Percentiles rank a stretch among this genome's conserved stretches.
phyloP scores from a whole-genome alignment of 257 asterid species.

The Nemophila menziesii region DNA sequence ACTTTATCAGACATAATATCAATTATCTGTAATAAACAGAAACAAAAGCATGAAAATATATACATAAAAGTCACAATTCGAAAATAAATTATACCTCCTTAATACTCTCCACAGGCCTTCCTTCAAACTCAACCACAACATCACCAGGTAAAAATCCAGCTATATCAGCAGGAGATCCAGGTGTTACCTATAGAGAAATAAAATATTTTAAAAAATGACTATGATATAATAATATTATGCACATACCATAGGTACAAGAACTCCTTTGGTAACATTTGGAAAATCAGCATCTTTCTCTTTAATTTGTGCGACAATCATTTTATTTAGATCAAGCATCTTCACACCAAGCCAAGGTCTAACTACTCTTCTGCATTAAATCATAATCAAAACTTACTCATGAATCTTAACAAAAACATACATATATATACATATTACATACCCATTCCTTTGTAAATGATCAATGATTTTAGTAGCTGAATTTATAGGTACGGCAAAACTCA shows the following conservation, averaged over 20 bases:
- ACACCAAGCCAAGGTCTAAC: slow-evolving; percentile 94
- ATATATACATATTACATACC: slow-evolving; percentile 24
- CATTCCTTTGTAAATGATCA: slow-evolving; percentile 61
- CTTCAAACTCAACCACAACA: slow-evolving; percentile 70
- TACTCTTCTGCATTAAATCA: slow-evolving; percentile 57
- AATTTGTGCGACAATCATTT: slow-evolving; percentile 62
- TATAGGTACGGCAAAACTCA: slow-evolving; percentile 74
- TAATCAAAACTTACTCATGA: slow-evolving; percentile 5
- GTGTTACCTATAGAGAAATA: too few relatives aligned
- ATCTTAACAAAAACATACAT: neutral
- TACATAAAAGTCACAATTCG: neutral
- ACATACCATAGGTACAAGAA: slow-evolving; percentile 74
- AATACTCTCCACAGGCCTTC: slow-evolving; percentile 45
- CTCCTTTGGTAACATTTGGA: slow-evolving; percentile 59
- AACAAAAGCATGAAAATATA: neutral
- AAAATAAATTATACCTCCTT: slow-evolving; percentile 40
- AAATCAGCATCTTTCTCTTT: slow-evolving; percentile 60
- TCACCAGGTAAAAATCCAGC: slow-evolving; percentile 89
- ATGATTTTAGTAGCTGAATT: slow-evolving; percentile 62
- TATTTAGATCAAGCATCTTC: slow-evolving; percentile 85
- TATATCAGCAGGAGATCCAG: slow-evolving; percentile 83
- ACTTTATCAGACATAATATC: slow-evolving; percentile 62
- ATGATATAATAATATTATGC: neutral
- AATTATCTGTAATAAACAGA: slow-evolving; percentile 30
- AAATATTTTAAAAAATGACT: too few relatives aligned